phyloP scores from a whole-genome alignment of 1,284 basidiomycete species.

The Cryptococcus sp. region DNA sequence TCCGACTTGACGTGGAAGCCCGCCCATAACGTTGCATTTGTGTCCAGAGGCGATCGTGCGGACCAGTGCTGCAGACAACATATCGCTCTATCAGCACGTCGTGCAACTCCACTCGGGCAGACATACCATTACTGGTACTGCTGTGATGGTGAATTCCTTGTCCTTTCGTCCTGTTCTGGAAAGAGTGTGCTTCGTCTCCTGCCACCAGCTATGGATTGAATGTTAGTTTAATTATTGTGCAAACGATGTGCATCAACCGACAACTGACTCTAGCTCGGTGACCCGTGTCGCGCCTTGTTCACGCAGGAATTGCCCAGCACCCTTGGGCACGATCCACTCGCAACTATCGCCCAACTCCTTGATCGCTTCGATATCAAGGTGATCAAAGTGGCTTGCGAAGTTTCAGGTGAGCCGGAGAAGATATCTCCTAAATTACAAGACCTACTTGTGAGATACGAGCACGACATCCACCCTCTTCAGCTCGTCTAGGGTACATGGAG shows the following conservation, averaged over 20 bases:
- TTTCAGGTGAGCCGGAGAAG: conserved; percentile 2
- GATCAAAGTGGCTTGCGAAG: conserved; percentile 46
- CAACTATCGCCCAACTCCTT: conserved; percentile 48
- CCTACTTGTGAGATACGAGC: conserved; percentile 55
- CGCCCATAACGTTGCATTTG: conserved; percentile 56
- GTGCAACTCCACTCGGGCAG: background rate
- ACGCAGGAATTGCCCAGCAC: conserved; percentile 44
- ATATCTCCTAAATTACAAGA: background rate
- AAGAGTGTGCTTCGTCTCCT: conserved; percentile 40
- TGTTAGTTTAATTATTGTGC: background rate
- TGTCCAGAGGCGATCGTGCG: conserved; percentile 54
- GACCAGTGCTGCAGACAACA: conserved; percentile 53
- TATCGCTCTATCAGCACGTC: background rate
- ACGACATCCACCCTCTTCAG: conserved; percentile 54
- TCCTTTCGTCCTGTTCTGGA: conserved; percentile 28
- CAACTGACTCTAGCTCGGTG: conserved; percentile 49
- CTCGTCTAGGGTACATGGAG: conserved; percentile 53
- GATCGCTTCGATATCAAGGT: conserved; percentile 49
- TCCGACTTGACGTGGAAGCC: conserved; percentile 51
- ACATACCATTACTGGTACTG: conserved; percentile 46
- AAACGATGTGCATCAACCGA: background rate
- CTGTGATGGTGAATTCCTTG: conserved; percentile 43
- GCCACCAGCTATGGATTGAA: conserved; percentile 45
- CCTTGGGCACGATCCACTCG: conserved; percentile 49
- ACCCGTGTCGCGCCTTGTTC: conserved; percentile 45